A percentile compares a stretch with the other conserved stretches of the same genome.
Evolutionary conservation across 768 basidiomycete genomes (phyloP).

Genomic region (Tremella mesenterica): DNA sequence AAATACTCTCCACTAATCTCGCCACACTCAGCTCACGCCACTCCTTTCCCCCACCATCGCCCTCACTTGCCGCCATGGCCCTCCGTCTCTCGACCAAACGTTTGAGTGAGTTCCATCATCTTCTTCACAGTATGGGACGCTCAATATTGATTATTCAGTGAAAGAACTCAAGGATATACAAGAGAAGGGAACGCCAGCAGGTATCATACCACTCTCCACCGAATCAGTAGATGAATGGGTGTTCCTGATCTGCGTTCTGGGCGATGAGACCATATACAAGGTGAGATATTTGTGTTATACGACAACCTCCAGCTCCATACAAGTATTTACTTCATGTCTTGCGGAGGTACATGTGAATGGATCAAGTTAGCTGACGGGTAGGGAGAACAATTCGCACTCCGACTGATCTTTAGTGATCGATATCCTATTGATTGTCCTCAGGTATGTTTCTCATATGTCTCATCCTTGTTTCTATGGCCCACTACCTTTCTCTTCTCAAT

Average conservation of each 20-base stretch:
- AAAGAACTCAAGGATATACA: slow-evolving; percentile 40
- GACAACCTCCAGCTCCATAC: too few relatives aligned
- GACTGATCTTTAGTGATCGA: slow-evolving; percentile 26
- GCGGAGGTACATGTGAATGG: too few relatives aligned
- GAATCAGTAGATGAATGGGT: slow-evolving; percentile 34
- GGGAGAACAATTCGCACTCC: slow-evolving; percentile 34
- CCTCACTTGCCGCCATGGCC: slow-evolving; percentile 7
- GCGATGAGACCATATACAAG: slow-evolving; percentile 36
- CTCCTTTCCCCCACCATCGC: background rate
- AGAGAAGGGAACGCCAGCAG: slow-evolving; percentile 32
- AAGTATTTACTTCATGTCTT: too few relatives aligned
- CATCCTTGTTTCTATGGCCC: background rate
- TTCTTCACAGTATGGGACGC: background rate
- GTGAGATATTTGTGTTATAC: too few relatives aligned
- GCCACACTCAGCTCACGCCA: background rate
- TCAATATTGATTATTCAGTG: slow-evolving; percentile 20
- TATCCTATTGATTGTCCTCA: slow-evolving; percentile 39
- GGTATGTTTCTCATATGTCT: slow-evolving; percentile 10
- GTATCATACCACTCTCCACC: slow-evolving; percentile 29
- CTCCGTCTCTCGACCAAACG: slow-evolving; percentile 18
- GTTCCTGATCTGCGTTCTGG: slow-evolving; percentile 29
- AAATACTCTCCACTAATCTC: background rate
- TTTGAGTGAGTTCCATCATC: slow-evolving; percentile 15
- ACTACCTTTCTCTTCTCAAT: too few relatives aligned
- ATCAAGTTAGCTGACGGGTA: too few relatives aligned